Percentiles rank a stretch among this genome's conserved stretches.
Evolutionary conservation across 305 asterid species (phyloP).

Genomic region (Solanum chacoense): DNA sequence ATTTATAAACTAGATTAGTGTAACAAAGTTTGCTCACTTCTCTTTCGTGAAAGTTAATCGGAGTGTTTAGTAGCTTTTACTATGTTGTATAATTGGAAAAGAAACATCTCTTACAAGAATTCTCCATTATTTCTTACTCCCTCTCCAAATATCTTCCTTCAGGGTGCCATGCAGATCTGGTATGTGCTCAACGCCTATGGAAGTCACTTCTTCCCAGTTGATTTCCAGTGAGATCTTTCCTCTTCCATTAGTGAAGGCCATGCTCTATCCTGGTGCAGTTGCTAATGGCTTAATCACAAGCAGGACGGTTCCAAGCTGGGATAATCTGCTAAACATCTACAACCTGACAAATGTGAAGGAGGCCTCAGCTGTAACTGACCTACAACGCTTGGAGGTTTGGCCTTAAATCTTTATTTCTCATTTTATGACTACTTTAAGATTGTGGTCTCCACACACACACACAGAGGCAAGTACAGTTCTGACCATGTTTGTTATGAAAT

Average conservation of each 20-base stretch:
- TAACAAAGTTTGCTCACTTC: background rate
- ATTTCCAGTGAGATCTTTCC: slow-evolving; percentile 78
- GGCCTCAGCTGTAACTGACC: slow-evolving; percentile 65
- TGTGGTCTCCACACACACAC: background rate
- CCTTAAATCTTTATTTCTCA: slow-evolving; percentile 2
- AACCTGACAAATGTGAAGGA: slow-evolving; percentile 69
- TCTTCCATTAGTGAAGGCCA: slow-evolving; percentile 69
- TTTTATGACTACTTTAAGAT: background rate
- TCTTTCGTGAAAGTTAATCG: background rate
- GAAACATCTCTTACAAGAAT: background rate
- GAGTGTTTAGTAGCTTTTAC: background rate
- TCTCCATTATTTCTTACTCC: background rate
- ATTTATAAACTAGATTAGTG: background rate
- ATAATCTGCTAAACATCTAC: slow-evolving; percentile 46
- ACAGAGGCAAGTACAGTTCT: background rate
- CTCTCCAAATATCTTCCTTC: slow-evolving; percentile 2
- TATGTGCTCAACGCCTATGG: slow-evolving; percentile 73
- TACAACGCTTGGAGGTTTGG: slow-evolving; percentile 85
- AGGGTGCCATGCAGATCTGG: slow-evolving; percentile 96
- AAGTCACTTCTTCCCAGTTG: slow-evolving; percentile 86
- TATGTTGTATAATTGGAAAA: background rate
- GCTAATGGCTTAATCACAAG: slow-evolving; percentile 39
- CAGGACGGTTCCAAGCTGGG: slow-evolving; percentile 66
- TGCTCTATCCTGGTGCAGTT: slow-evolving; percentile 89
- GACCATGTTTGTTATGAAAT: background rate